Conservation (phyloP, 768 basidiomycete species). For the Hericium coralloides region DNA sequence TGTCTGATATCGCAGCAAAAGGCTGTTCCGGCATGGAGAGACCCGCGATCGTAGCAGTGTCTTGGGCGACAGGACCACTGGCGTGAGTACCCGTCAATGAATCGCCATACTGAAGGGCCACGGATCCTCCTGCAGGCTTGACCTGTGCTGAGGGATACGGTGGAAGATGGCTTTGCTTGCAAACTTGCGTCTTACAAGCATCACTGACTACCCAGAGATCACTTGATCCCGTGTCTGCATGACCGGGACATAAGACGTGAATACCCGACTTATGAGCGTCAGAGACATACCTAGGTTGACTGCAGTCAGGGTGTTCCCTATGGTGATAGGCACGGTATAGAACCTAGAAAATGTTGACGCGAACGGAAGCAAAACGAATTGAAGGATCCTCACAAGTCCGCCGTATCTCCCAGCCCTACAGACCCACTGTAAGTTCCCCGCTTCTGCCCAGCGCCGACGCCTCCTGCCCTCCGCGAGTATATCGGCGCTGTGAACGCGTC, state of each 20-base stretch:
- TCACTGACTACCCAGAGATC: conserved; percentile 11
- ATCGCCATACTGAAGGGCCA: conserved; percentile 56
- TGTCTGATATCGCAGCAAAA: conserved; percentile 60
- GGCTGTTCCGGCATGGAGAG: conserved; percentile 41
- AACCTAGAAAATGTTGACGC: background rate
- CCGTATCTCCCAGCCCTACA: conserved; percentile 8
- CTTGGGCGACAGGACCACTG: conserved; percentile 52
- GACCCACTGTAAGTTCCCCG: conserved; percentile 5
- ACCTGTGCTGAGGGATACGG: conserved; percentile 7
- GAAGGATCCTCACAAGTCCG: conserved; percentile 5
- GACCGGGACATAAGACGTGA: background rate
- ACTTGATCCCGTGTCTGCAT: conserved; percentile 12
- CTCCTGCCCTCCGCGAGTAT: background rate
- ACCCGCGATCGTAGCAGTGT: conserved; percentile 46
- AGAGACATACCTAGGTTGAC: conserved; percentile 5
- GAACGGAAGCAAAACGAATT: too few relatives aligned
- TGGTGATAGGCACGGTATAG: conserved; percentile 8
- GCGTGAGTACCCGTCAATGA: conserved; percentile 63
- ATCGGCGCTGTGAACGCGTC: conserved; percentile 8
- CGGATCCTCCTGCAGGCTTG: conserved; percentile 28
- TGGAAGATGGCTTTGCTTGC: conserved; percentile 4
- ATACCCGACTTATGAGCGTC: too few relatives aligned
- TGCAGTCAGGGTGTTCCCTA: conserved; percentile 7
- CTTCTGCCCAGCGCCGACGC: background rate
- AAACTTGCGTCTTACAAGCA: conserved; percentile 5